Percentiles rank a stretch among this genome's conserved stretches.
Evolutionary conservation across 148 eudicot genomes (phyloP).

Genomic region (Vaccinium myrtillus): DNA sequence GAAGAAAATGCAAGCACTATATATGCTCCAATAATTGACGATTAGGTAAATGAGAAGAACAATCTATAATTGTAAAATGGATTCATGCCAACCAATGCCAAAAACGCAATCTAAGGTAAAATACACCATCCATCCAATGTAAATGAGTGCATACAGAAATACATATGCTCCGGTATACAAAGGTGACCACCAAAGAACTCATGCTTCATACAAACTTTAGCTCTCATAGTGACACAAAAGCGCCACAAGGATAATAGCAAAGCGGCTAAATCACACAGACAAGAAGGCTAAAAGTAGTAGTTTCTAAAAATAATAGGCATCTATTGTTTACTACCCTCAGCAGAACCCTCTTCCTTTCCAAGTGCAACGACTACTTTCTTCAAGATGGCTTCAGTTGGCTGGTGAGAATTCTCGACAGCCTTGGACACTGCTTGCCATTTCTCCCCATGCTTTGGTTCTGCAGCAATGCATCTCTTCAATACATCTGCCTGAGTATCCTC

Average conservation of each 20-base stretch:
- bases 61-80: not conserved
- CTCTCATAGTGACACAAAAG: not conserved
- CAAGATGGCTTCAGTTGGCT: conserved; percentile 78
- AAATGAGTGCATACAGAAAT: not conserved
- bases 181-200: not conserved
- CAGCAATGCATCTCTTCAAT: conserved; percentile 71
- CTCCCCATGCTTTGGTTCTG: conserved; percentile 96
- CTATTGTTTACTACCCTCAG: conserved; percentile 48
- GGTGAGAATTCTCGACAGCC: conserved; percentile 84
- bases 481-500: conserved; percentile 85
- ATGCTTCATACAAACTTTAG: not conserved
- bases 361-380: conserved; percentile 76
- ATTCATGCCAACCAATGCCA: not conserved
- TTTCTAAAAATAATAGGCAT: not conserved
- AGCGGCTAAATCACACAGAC: not conserved
- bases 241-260: not conserved
- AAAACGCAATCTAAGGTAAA: not conserved
- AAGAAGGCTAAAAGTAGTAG: not conserved
- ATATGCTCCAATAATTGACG: not conserved
- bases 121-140: not conserved
- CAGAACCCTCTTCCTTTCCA: conserved; percentile 71
- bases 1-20: not conserved
- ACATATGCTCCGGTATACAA: not conserved
- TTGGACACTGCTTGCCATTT: conserved; percentile 80
- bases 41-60: not conserved